These are phyloP conservation scores for Cucurbita moschata DNA, from an alignment of 306 rosid species.

Conservation along the genomic window DNA sequence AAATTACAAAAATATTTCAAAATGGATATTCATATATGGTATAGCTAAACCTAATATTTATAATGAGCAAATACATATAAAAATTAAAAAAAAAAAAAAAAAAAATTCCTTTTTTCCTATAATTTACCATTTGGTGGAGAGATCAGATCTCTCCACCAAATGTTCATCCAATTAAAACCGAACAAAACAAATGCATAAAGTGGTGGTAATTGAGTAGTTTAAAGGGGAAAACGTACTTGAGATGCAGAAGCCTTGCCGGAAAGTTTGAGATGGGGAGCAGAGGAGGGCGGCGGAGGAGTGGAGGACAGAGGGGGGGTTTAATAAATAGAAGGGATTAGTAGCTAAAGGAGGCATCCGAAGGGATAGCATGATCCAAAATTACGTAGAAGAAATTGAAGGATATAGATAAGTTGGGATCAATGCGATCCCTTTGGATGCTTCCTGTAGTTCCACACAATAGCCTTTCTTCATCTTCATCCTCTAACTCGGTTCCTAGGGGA, in stretches of 20 bases:
- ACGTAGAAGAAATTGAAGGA: not conserved
- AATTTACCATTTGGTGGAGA: too few species aligned
- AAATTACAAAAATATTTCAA: too few species aligned
- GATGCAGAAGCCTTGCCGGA: not conserved
- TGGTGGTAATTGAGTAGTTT: not conserved
- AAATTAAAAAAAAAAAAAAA: too few species aligned
- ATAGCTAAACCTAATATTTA: too few species aligned
- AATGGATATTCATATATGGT: too few species aligned
- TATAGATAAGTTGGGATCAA: constrained; percentile 7
- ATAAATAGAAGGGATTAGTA: too few species aligned
- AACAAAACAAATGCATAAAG: not conserved
- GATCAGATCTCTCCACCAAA: too few species aligned
- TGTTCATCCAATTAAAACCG: too few species aligned
- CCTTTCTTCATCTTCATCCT: not conserved
- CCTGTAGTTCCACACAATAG: constrained; percentile 2
- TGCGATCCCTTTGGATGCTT: constrained; percentile 44
- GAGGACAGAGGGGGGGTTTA: too few species aligned
- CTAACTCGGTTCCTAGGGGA: not conserved
- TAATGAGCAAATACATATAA: too few species aligned
- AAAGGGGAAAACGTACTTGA: not conserved
- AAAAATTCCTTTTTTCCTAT: too few species aligned
- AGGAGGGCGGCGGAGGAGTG: not conserved
- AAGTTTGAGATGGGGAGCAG: not conserved
- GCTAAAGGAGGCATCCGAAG: constrained; percentile 9
- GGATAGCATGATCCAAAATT: constrained; percentile 12